These are phyloP conservation scores for Colletotrichum liriopes DNA, from an alignment of 2,329 filamentous ascomycete species.

Conservation along the genomic window DNA sequence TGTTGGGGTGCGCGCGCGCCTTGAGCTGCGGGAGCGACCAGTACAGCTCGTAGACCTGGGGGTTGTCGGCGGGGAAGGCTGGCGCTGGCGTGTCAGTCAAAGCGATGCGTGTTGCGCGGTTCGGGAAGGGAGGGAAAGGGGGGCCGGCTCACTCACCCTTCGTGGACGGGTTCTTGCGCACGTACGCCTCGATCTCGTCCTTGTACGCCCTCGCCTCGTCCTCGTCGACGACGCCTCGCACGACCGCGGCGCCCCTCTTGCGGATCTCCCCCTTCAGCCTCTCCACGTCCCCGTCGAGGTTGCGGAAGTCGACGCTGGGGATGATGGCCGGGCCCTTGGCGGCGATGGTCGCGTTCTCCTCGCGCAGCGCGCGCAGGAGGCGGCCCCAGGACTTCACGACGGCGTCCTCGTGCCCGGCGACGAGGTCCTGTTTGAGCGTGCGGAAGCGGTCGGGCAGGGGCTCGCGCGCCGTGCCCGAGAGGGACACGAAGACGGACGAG, in stretches of 20 bases:
- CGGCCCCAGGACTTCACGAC: conserved; percentile 65
- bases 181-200: conserved; percentile 75
- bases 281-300: conserved; percentile 58
- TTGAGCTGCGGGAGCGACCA: conserved; percentile 80
- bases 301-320: conserved; percentile 66
- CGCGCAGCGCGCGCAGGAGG: conserved; percentile 60
- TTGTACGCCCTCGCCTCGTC: conserved; percentile 77
- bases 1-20: conserved; percentile 76
- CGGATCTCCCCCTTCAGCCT: conserved; percentile 64
- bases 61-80: conserved; percentile 78
- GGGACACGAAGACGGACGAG: conserved; percentile 73
- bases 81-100: conserved; percentile 1
- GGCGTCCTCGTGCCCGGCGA: conserved; percentile 63
- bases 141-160: conserved; percentile 59
- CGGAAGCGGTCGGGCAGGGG: conserved; percentile 71
- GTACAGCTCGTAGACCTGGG: conserved; percentile 83
- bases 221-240: conserved; percentile 76
- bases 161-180: conserved; percentile 73
- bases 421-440: conserved; percentile 68
- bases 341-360: conserved; percentile 65
- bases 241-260: conserved; percentile 75
- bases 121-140: not conserved
- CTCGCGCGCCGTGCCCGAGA: conserved; percentile 63
- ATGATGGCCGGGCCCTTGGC: conserved; percentile 63
- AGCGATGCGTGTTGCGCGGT: not conserved